Evolutionary conservation across 2,329 filamentous ascomycete genomes (phyloP), one percentile per base, ranked within the genome.

Genomic region (Exophiala sp.): DNA sequence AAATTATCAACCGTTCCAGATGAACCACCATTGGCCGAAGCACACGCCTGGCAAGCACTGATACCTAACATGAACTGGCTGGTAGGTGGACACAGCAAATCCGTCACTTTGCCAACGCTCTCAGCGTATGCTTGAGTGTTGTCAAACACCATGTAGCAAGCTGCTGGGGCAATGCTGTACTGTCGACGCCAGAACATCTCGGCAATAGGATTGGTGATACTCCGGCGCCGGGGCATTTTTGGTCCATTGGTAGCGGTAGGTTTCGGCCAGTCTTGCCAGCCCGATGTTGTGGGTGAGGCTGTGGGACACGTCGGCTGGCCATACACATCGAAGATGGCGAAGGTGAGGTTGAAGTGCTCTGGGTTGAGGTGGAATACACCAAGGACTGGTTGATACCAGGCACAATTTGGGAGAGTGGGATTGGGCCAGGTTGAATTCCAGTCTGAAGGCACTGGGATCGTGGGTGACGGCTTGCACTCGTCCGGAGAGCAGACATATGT

Each of bases 341-440:
- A 85, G 50, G 75, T 78, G 10, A 88, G 71, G 4, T 84, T 84
- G 54, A 88, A 89, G 0, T 75, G 75, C 2, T 74, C 66, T 0
- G 85, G 82, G 52, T 85, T 74, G n/a, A 88, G 74, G 54, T 87
- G 78, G 69, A 84, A 88, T 65, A 87, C 88, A 14, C 64, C 51
- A 16, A 62, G 59, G 9, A 59, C 59, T 3, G 55, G 50, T 5
- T 54, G 35, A 10, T 55, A 47, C 57, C 57, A 59, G 9, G 53
- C 54, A 24, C 59, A 59, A 34, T 46, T 52, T 38, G 47, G 16
- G n/a, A 51, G 2, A 47, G 59, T 50, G 1, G 36, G 48, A 7
- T 38, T 51, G 14, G 54, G 49, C 39, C 50, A 8, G 12, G 54
- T 38, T n/a, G 40, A 18, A 38, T 48, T 50, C 55, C 2, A 59